A percentile compares a stretch with the other conserved stretches of the same genome.
These are phyloP conservation scores for Lodderomyces theae DNA, from an alignment of 1,139 yeast genomes.

Conservation along the genomic window DNA sequence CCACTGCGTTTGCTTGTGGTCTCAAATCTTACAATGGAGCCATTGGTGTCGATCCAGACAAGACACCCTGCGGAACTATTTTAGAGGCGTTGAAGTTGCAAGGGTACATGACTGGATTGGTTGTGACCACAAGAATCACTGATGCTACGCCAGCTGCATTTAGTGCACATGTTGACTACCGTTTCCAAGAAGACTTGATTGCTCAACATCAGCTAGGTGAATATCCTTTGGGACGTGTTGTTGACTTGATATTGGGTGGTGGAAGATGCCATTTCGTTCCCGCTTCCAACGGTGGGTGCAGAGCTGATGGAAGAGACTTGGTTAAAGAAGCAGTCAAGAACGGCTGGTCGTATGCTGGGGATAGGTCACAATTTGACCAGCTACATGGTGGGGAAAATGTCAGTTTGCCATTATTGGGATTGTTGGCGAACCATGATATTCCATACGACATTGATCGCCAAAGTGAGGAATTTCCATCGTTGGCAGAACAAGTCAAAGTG, in stretches of 20 bases:
- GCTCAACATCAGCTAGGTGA: constrained; percentile 82
- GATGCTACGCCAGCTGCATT: constrained; percentile 88
- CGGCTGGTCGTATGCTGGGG: constrained; percentile 61
- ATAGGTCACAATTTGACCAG: constrained; percentile 53
- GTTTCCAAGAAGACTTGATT: constrained; percentile 77
- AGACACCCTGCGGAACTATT: constrained; percentile 73
- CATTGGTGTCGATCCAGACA: constrained; percentile 63
- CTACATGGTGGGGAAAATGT: constrained; percentile 53
- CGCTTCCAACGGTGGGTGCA: constrained; percentile 51
- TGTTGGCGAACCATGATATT: constrained; percentile 68
- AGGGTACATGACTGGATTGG: constrained; percentile 80
- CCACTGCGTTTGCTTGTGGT: constrained; percentile 84
- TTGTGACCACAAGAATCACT: constrained; percentile 74
- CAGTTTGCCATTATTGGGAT: constrained; percentile 68
- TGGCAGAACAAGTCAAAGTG: constrained; percentile 68
- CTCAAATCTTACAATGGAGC: constrained; percentile 81
- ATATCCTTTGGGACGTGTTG: constrained; percentile 67
- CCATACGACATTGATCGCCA: constrained; percentile 79
- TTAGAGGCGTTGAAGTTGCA: constrained; percentile 77
- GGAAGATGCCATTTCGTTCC: constrained; percentile 79
- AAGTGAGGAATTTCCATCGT: constrained; percentile 56
- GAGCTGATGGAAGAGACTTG: constrained; percentile 66
- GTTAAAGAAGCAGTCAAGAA: constrained; percentile 53
- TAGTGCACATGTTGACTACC: constrained; percentile 67
- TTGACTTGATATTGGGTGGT: constrained; percentile 85